Conservation (phyloP, 805 yeast species). For the Hanseniaspora hatyaiensis region DNA sequence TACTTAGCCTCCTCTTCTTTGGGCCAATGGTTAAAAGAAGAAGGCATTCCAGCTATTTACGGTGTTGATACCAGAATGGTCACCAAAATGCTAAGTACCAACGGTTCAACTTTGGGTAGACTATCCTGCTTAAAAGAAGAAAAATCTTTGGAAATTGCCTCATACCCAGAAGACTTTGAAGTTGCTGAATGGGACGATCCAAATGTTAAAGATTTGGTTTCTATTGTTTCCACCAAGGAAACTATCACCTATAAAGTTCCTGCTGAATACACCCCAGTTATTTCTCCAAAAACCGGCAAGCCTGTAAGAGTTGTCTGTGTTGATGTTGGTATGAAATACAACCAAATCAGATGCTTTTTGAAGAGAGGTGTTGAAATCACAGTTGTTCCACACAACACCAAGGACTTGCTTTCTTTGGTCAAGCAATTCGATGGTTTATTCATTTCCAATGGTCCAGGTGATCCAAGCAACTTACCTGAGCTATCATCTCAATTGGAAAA, state of each 20-base stretch:
- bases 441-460: constrained; percentile 98
- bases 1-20: constrained; percentile 84
- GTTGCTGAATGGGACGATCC: constrained; percentile 90
- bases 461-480: constrained; percentile 73
- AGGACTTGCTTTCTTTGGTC: constrained; percentile 49
- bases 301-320: constrained; percentile 73
- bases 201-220: constrained; percentile 80
- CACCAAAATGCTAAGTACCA: constrained; percentile 83
- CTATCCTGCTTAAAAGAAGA: constrained; percentile 47
- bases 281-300: constrained; percentile 50
- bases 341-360: constrained; percentile 94
- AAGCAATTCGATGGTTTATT: constrained; percentile 81
- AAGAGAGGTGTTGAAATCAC: constrained; percentile 89
- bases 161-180: constrained; percentile 56
- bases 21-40: constrained; percentile 84
- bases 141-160: constrained; percentile 25
- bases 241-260: constrained; percentile 71
- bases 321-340: constrained; percentile 96
- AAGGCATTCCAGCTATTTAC: constrained; percentile 88
- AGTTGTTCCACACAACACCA: constrained; percentile 94
- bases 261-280: constrained; percentile 27
- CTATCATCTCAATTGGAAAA: constrained; percentile 49
- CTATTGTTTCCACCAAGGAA: constrained; percentile 68
- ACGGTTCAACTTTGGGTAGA: constrained; percentile 90
- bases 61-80: constrained; percentile 95